Evolutionary conservation across 2,329 filamentous ascomycete genomes (phyloP), one percentile per base, ranked within the genome.

Genomic region (Penicillium psychrosexuale): DNA sequence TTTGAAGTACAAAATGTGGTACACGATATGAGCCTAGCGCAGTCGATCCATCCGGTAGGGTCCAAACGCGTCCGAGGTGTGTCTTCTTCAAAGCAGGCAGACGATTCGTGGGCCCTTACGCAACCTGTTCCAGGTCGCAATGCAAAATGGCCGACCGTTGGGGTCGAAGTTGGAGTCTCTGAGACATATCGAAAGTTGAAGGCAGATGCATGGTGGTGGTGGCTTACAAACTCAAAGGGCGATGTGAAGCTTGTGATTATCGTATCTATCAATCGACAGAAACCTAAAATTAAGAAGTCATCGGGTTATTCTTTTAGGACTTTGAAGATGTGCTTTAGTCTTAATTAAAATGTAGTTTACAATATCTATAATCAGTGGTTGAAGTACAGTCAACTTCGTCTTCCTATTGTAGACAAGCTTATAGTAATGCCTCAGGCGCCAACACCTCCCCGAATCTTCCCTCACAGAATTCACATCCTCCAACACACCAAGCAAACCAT

Each of bases 371-470:
- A 17, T 30, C 15, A 30, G 24, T 28, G 15, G 24, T 43, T 30
- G 9, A 17, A 30, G n/a, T 12, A 17, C 5, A 43, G 24, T 30
- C 9, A 28, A 43, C 28, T 28, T n/a, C 2, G 17, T 43, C 24
- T 28, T 15, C 5, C 8, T n/a, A n/a, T 9, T 40, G 8, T 3
- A 28, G 8, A 42, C 15, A 5, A 11, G n/a, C 8, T 47, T 17
- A n/a, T 1, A 38, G 5, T 24, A 11, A 9, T 37, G 51, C 51
- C 51, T 53, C 44, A 53, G 51, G 51, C 44, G n/a, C 17, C 13
- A 36, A 53, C 30, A 30, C 31, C 30, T 48, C 43, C 33, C 43
- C 11, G 13, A 49, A 49, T n/a, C 44, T 48, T 36, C 44, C 37
- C 37, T 47, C 28, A 22, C 36, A 34, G 37, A 49, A 36, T 48